Base-by-base conservation (phyloP, 768 basidiomycete species). In the Boletus rubroflammeus region DNA sequence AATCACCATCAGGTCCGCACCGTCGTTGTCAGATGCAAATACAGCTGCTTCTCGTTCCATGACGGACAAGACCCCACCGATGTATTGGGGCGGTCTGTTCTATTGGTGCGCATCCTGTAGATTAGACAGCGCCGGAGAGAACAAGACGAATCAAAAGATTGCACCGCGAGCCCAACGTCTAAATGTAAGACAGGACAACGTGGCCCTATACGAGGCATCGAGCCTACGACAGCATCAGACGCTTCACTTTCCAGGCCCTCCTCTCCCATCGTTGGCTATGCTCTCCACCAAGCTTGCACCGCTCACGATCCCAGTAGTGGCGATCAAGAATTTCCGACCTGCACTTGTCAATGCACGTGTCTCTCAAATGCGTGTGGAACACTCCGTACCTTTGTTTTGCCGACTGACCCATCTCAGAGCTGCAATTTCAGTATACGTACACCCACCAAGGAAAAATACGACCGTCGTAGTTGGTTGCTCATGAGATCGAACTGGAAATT, bases 341-440 rank as follows among this genome's bases (percentile, higher is more conserved):
- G 68, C 50, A 35, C 25, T 57, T 47, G 47, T 64, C 32, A 68
- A 50, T 61, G 29, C 17, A 44, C 21, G 9, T 10, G 28, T 34
- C n/a, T 46, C 36, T 19, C 34, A 29, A 31, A 29, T 4, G 2
- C 2, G 6, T 11, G n/a, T 50, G 49, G 13, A 54, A 3, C 41
- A n/a, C 4, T 48, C 28, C 72, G 26, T 64, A 84, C 93, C 95
- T 78, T 80, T 81, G 60, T 87, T 88, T 69, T 93, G 93, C 61
- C 86, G 81, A 52, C 84, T 81, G 64, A 96, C 87, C 93, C 93
- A 97, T 67, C 97, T 79, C 60, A 99, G 69, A 6, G 96, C 96
- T 35, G 97, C 87, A 55, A 98, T 93, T 75, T 98, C 97, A 9
- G 96, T 96, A 63, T 91, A 97, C 13, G 97, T 99, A 69, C 94